Percentiles rank a stretch among this genome's conserved stretches.
These are phyloP conservation scores for Rhododendron molle DNA, from an alignment of 148 eudicot species.

Conservation along the genomic window DNA sequence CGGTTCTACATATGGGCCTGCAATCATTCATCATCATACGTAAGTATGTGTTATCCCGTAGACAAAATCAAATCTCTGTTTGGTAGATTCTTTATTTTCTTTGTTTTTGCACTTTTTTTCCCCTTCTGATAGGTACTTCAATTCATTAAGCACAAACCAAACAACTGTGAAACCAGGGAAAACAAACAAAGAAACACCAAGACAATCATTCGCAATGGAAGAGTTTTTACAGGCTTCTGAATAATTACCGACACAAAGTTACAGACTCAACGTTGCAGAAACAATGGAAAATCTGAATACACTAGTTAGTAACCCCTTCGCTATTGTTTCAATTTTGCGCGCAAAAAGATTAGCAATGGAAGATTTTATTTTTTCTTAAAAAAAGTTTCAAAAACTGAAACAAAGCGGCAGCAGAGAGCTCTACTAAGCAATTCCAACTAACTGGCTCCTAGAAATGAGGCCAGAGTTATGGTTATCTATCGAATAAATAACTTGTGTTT, in stretches of 20 bases:
- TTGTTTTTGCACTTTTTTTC: not conserved
- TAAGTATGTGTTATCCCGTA: not conserved
- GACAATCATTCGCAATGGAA: not conserved
- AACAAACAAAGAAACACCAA: not conserved
- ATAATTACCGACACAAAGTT: not conserved
- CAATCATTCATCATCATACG: not conserved
- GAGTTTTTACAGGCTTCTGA: not conserved
- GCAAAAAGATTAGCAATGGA: not conserved
- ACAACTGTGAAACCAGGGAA: not conserved
- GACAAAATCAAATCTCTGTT: not conserved
- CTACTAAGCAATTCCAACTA: not conserved
- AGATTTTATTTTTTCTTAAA: not conserved
- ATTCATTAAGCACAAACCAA: not conserved
- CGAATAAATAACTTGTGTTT: not conserved
- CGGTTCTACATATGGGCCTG: conserved; percentile 48
- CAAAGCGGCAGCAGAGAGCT: not conserved
- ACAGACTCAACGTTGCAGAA: not conserved
- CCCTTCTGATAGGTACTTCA: not conserved
- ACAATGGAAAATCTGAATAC: not conserved
- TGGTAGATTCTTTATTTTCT: not conserved
- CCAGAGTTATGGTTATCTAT: not conserved
- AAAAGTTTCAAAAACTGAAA: not conserved
- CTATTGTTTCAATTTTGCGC: not conserved
- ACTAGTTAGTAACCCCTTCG: not conserved
- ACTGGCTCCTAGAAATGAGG: not conserved